Percentiles rank a stretch among this genome's conserved stretches.
phyloP scores from a whole-genome alignment of 352 stramenopile species.

The Globisporangium uncinulatum region DNA sequence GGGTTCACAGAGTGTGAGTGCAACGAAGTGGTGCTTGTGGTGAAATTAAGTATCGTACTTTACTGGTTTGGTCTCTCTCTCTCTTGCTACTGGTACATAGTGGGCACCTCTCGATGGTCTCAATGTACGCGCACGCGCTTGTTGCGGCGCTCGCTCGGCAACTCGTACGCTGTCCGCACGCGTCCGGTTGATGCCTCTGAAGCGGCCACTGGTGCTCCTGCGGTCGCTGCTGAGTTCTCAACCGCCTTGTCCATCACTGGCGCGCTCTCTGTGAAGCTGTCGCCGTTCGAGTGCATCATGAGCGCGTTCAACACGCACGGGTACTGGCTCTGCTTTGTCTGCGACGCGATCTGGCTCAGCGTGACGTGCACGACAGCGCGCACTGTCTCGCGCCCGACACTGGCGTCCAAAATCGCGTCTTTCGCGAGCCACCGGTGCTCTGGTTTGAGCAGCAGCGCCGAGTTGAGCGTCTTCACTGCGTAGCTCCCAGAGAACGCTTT shows the following conservation, averaged over 20 bases:
- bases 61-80: too few relatives aligned
- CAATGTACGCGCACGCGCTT: slow-evolving; percentile 16
- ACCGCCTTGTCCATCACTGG: slow-evolving; percentile 31
- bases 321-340: slow-evolving; percentile 59
- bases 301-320: slow-evolving; percentile 78
- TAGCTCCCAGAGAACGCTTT: slow-evolving; percentile 79
- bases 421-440: slow-evolving; percentile 52
- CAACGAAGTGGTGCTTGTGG: too few relatives aligned
- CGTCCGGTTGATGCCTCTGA: not conserved
- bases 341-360: slow-evolving; percentile 54
- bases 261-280: slow-evolving; percentile 43
- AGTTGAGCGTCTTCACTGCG: slow-evolving; percentile 76
- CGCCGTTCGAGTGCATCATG: slow-evolving; percentile 73
- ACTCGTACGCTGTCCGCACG: slow-evolving; percentile 8
- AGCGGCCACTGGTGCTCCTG: not conserved
- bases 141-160: slow-evolving; percentile 5
- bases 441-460: slow-evolving; percentile 58
- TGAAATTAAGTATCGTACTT: too few relatives aligned
- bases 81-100: too few relatives aligned
- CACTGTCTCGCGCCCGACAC: slow-evolving; percentile 53
- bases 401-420: slow-evolving; percentile 50
- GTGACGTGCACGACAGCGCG: slow-evolving; percentile 75
- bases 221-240: not conserved
- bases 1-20: too few relatives aligned
- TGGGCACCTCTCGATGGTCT: not conserved